Conservation (phyloP, 2,329 filamentous ascomycete species). For the Microdochium trichocladiopsis region DNA sequence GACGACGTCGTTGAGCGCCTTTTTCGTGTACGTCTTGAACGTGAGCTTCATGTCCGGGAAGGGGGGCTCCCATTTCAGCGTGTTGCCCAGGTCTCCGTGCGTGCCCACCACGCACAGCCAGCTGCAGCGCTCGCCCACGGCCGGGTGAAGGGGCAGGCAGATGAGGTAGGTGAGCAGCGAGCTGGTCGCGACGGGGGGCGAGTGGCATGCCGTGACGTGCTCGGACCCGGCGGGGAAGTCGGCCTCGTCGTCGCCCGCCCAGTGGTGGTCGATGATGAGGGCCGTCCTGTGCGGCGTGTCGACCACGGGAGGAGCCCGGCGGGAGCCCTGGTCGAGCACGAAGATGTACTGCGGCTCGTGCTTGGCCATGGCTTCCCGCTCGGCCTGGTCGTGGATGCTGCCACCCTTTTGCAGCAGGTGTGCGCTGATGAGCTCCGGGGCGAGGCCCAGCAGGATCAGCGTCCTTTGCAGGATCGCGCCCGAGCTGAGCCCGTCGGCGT, state of each 20-base stretch:
- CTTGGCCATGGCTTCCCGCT: constrained; percentile 42
- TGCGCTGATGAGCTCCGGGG: constrained; percentile 41
- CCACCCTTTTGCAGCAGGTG: constrained; percentile 54
- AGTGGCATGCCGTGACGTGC: constrained; percentile 56
- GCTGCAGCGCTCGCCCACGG: constrained; percentile 39
- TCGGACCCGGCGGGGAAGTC: constrained; percentile 49
- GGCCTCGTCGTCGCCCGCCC: constrained; percentile 36
- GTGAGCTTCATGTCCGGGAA: constrained; percentile 58
- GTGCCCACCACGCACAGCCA: constrained; percentile 61
- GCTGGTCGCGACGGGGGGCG: constrained; percentile 58
- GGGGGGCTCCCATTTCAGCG: constrained; percentile 57
- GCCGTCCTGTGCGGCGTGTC: constrained; percentile 35
- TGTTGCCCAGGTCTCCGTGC: constrained; percentile 58
- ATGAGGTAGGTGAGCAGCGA: constrained; percentile 58
- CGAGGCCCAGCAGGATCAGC: constrained; percentile 49
- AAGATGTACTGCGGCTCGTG: constrained; percentile 50
- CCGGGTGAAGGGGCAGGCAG: constrained; percentile 47
- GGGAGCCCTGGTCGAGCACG: constrained; percentile 59
- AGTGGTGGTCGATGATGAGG: constrained; percentile 61
- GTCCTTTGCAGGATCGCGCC: constrained; percentile 57
- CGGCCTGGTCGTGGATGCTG: constrained; percentile 47
- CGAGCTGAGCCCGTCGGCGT: constrained; percentile 59
- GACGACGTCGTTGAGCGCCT: constrained; percentile 54
- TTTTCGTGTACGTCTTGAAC: constrained; percentile 56
- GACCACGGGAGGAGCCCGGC: constrained; percentile 44